Conservation (phyloP, 305 asterid genomes). For the Solanum hybrid region DNA sequence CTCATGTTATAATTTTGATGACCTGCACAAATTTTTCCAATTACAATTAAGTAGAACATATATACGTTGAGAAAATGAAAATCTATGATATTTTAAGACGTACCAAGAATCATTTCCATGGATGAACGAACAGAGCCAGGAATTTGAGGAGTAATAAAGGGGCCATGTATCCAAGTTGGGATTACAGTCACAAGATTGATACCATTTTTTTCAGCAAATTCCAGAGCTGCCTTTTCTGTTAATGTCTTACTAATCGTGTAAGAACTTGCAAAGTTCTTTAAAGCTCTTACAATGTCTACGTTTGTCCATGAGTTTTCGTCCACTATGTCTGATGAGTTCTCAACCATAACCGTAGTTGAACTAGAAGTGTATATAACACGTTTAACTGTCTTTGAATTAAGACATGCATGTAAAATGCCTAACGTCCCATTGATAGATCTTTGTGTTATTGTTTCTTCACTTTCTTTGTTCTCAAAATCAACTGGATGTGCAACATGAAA, state of each 20-base stretch:
- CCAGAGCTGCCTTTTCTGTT: slow-evolving; percentile 38
- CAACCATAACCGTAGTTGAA: slow-evolving; percentile 14
- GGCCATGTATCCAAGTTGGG: slow-evolving; percentile 40
- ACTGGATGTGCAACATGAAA: slow-evolving; percentile 70
- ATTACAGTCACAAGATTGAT: slow-evolving; percentile 32
- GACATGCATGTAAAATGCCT: slow-evolving; percentile 32
- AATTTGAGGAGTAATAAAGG: slow-evolving; percentile 32
- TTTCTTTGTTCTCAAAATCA: slow-evolving; percentile 35
- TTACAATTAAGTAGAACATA: not conserved
- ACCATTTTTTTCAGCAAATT: slow-evolving; percentile 35
- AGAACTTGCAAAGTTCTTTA: slow-evolving; percentile 18
- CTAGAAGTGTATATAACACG: slow-evolving; percentile 47
- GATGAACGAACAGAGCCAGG: slow-evolving; percentile 34
- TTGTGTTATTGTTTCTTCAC: slow-evolving; percentile 30
- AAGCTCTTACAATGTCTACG: slow-evolving; percentile 27
- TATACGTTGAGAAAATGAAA: not conserved
- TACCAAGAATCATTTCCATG: slow-evolving; percentile 41
- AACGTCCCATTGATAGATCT: slow-evolving; percentile 20
- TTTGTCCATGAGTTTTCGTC: slow-evolving; percentile 59
- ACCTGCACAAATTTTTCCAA: not conserved
- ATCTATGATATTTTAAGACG: not conserved
- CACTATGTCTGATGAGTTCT: not conserved
- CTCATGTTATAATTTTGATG: not conserved
- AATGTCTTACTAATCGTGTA: slow-evolving; percentile 44
- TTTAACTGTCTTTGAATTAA: slow-evolving; percentile 38